Conservation (phyloP, 2,329 filamentous ascomycete genomes). For the Phialocephala sp. region DNA sequence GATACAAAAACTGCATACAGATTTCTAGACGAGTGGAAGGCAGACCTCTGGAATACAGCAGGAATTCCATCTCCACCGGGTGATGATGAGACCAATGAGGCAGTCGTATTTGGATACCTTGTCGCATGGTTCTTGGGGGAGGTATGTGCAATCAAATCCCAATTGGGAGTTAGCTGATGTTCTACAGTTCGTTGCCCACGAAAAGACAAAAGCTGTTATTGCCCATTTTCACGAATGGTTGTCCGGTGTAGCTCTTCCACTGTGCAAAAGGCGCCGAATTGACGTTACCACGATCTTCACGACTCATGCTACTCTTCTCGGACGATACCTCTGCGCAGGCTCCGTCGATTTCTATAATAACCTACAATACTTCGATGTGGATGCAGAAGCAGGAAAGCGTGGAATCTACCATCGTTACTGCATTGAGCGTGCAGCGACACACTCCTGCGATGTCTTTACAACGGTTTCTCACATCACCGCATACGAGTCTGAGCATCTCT, state of each 20-base stretch:
- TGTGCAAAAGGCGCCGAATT: conserved; percentile 92
- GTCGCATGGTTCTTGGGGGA: conserved; percentile 98
- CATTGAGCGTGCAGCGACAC: conserved; percentile 91
- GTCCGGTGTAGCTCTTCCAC: conserved; percentile 87
- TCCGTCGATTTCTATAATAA: conserved; percentile 99
- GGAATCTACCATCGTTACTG: conserved; percentile 99
- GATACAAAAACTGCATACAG: conserved; percentile 93
- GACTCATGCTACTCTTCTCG: conserved; percentile 93
- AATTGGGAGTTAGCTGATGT: conserved; percentile 23
- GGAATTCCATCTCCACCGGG: conserved; percentile 91
- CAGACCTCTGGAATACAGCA: conserved; percentile 90
- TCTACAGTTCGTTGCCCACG: conserved; percentile 85
- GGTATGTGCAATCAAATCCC: conserved; percentile 55
- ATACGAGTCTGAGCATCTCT: conserved; percentile 94
- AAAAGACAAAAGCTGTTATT: conserved; percentile 90
- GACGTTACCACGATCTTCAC: conserved; percentile 99
- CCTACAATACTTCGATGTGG: conserved; percentile 94
- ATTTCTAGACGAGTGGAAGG: conserved; percentile 95
- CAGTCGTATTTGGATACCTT: conserved; percentile 95
- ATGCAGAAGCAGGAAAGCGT: conserved; percentile 94
- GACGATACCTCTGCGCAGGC: conserved; percentile 94
- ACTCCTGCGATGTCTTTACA: conserved; percentile 95
- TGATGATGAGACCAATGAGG: conserved; percentile 96
- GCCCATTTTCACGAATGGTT: conserved; percentile 99
- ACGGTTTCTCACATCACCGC: conserved; percentile 99